A percentile compares a stretch with the other conserved stretches of the same genome.
These are phyloP conservation scores for Diaporthe humulicola DNA, from an alignment of 2,329 filamentous ascomycete species.

Conservation along the genomic window DNA sequence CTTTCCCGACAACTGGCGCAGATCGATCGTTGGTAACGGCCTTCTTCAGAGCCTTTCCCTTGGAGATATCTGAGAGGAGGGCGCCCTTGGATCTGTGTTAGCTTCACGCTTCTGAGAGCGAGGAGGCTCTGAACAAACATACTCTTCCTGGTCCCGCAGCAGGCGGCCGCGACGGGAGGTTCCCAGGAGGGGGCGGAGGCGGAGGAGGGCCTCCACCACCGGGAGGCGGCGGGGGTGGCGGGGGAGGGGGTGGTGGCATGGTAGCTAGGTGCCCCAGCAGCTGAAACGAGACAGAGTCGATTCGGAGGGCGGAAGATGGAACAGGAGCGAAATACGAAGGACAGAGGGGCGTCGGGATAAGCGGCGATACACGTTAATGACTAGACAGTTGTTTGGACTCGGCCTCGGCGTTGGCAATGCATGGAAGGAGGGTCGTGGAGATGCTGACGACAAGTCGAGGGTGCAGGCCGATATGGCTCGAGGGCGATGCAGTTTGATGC, in stretches of 20 bases:
- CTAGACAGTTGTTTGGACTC: conserved; percentile 7
- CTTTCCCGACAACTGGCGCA: conserved; percentile 76
- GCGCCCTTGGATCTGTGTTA: conserved; percentile 73
- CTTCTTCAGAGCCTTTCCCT: conserved; percentile 85
- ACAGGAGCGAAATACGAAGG: not conserved
- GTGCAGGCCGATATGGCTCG: not conserved
- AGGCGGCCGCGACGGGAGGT: conserved; percentile 70
- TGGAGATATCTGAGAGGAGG: conserved; percentile 87
- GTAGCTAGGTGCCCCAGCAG: not conserved
- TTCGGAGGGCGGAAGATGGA: not conserved
- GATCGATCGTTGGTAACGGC: conserved; percentile 93
- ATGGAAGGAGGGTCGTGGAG: not conserved
- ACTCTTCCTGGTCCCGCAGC: conserved; percentile 72
- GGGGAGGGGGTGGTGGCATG: conserved; percentile 73
- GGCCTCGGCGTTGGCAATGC: not conserved
- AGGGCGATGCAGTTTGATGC: conserved; percentile 16
- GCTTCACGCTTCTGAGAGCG: not conserved
- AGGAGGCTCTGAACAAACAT: conserved; percentile 51
- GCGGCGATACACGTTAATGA: conserved; percentile 12
- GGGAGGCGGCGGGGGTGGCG: conserved; percentile 73
- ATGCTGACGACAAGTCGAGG: conserved; percentile 7
- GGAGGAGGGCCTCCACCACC: conserved; percentile 72
- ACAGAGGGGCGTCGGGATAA: not conserved
- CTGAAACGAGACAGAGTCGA: not conserved
- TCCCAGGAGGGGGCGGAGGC: conserved; percentile 70